These are phyloP conservation scores for Eutrema yunnanense DNA, from an alignment of 345 rosid species.

Conservation along the genomic window DNA sequence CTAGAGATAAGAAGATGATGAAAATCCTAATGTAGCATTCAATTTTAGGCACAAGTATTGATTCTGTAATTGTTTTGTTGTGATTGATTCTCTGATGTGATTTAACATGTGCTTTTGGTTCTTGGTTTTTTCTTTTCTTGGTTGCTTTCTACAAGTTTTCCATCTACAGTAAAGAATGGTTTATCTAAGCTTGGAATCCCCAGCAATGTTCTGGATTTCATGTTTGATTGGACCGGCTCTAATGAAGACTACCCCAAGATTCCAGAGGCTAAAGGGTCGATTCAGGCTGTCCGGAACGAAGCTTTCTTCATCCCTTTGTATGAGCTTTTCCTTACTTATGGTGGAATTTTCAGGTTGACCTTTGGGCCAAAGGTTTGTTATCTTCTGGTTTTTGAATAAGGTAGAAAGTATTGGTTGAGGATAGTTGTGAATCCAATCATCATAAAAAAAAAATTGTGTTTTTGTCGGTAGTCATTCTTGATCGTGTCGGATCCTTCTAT, in stretches of 20 bases:
- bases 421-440: not conserved
- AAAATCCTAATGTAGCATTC: not conserved
- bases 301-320: conserved; percentile 90
- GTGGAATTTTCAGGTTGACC: conserved; percentile 84
- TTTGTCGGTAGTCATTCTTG: conserved; percentile 65
- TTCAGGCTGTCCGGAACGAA: conserved; percentile 65
- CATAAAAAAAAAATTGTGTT: not conserved
- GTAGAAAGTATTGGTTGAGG: not conserved
- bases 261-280: conserved; percentile 77
- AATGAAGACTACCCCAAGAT: conserved; percentile 49
- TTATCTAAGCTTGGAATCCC: conserved; percentile 74
- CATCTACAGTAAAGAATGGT: conserved; percentile 52
- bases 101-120: not conserved
- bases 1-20: not conserved
- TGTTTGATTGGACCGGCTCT: conserved; percentile 52
- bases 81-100: not conserved
- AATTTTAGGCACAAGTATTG: not conserved
- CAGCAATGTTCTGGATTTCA: conserved; percentile 38
- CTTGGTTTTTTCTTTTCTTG: not conserved
- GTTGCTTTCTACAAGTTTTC: conserved; percentile 40
- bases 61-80: not conserved
- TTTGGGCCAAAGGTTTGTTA: conserved; percentile 90
- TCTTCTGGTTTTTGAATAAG: not conserved
- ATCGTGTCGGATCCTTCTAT: conserved; percentile 93
- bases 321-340: conserved; percentile 86